These are phyloP conservation scores for Coelastrella sp. DNA, from an alignment of 139 green algal species.

Conservation along the genomic window DNA sequence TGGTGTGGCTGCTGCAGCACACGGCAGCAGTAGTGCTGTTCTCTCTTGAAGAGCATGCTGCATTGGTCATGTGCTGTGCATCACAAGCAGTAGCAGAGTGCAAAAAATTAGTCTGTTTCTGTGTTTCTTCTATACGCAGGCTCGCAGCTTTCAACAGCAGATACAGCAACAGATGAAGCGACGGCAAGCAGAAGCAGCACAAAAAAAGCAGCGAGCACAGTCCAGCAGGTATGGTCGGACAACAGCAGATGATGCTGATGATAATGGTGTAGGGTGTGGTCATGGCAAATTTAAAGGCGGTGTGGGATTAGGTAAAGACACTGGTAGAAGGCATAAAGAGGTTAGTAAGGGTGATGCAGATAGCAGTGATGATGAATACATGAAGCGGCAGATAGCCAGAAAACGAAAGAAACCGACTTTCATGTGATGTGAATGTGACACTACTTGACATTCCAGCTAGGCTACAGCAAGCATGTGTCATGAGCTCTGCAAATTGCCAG, in stretches of 20 bases:
- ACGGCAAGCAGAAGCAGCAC: slow-evolving; percentile 29
- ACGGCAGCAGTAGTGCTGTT: no score
- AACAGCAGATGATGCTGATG: not conserved
- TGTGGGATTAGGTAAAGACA: not conserved
- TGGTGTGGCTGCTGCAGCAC: no score
- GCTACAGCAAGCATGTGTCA: no score
- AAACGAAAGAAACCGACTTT: not conserved
- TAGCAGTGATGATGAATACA: slow-evolving; percentile 1
- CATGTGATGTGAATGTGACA: not conserved
- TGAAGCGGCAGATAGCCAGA: not conserved
- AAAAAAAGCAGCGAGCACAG: slow-evolving; percentile 4
- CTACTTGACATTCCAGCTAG: no score
- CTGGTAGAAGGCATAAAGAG: not conserved
- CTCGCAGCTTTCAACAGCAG: slow-evolving; percentile 13
- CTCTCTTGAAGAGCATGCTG: no score
- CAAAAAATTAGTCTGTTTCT: no score
- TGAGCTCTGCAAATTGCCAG: not conserved
- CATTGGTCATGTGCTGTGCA: no score
- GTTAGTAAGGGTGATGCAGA: not conserved
- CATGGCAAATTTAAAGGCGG: not conserved
- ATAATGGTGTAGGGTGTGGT: not conserved
- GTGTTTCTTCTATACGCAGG: not conserved
- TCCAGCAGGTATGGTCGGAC: slow-evolving; percentile 17
- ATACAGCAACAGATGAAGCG: slow-evolving; percentile 27
- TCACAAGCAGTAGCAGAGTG: no score